Conservation (phyloP, 2,329 filamentous ascomycete species). For the Hypoxylon sp. region DNA sequence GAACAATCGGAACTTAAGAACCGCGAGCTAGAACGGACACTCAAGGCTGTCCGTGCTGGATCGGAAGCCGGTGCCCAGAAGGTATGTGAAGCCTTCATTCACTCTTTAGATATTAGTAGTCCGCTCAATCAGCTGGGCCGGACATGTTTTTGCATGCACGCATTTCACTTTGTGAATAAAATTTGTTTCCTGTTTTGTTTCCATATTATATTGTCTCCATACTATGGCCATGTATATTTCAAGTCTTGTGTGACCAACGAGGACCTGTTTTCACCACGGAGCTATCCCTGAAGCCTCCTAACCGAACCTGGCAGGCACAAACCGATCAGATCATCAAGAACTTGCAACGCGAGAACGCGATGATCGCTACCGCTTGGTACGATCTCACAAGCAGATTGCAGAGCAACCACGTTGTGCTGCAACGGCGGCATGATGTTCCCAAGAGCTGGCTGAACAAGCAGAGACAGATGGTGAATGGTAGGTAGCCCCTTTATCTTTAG, state of each 20-base stretch:
- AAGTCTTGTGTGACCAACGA: slow-evolving; percentile 20
- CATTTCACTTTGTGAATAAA: slow-evolving; percentile 15
- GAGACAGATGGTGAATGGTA: slow-evolving; percentile 77
- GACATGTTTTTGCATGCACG: slow-evolving; percentile 2
- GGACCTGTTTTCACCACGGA: neutral
- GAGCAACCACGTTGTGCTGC: slow-evolving; percentile 85
- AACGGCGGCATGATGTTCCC: slow-evolving; percentile 80
- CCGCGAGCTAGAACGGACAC: slow-evolving; percentile 68
- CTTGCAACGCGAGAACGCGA: slow-evolving; percentile 81
- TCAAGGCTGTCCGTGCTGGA: slow-evolving; percentile 68
- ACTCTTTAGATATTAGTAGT: slow-evolving; percentile 18
- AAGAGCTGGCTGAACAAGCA: slow-evolving; percentile 90
- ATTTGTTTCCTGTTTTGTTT: slow-evolving; percentile 24
- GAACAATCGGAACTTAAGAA: slow-evolving; percentile 71
- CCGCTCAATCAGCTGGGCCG: slow-evolving; percentile 6
- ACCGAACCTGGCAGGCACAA: slow-evolving; percentile 60
- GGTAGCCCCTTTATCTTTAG: slow-evolving; percentile 40
- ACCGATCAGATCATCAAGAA: slow-evolving; percentile 73
- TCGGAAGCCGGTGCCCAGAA: slow-evolving; percentile 66
- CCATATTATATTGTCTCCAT: slow-evolving; percentile 1
- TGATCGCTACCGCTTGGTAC: slow-evolving; percentile 90
- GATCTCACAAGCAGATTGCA: slow-evolving; percentile 84
- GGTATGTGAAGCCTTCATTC: slow-evolving; percentile 59
- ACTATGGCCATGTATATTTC: slow-evolving; percentile 18
- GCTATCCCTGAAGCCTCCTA: slow-evolving; percentile 14